Percentiles rank a stretch among this genome's conserved stretches.
Evolutionary conservation across 1,284 basidiomycete genomes (phyloP).

Genomic region (Coniophora puteana): DNA sequence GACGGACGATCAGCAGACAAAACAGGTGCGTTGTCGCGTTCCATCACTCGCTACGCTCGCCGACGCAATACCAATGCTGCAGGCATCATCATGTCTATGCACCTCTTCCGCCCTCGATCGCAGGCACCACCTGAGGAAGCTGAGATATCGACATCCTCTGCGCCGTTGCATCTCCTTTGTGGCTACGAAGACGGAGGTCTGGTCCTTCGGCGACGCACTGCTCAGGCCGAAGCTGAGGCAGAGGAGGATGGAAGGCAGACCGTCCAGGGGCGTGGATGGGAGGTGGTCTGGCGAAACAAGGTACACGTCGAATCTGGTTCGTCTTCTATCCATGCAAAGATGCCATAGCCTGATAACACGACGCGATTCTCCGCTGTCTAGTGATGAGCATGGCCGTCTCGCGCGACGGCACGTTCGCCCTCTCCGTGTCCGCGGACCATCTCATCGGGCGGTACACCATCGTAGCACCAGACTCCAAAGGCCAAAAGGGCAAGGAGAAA

Average conservation of each 20-base stretch:
- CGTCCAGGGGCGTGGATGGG: slow-evolving; percentile 73
- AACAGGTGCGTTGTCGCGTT: slow-evolving; percentile 18
- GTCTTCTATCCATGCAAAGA: slow-evolving; percentile 17
- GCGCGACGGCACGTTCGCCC: slow-evolving; percentile 51
- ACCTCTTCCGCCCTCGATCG: slow-evolving; percentile 46
- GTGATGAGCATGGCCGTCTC: slow-evolving; percentile 86
- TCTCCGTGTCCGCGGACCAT: slow-evolving; percentile 85
- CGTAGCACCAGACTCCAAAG: too few relatives aligned
- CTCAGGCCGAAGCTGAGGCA: slow-evolving; percentile 29
- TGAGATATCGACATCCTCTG: slow-evolving; percentile 30
- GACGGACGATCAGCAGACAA: slow-evolving; percentile 40
- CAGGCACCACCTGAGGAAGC: too few relatives aligned
- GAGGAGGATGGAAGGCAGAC: too few relatives aligned
- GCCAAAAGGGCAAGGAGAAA: too few relatives aligned
- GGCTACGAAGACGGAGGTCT: slow-evolving; percentile 84
- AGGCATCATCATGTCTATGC: slow-evolving; percentile 87
- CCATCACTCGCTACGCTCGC: background rate
- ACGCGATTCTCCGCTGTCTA: slow-evolving; percentile 23
- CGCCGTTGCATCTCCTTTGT: slow-evolving; percentile 52
- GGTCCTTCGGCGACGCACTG: slow-evolving; percentile 50
- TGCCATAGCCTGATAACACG: background rate
- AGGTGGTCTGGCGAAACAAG: slow-evolving; percentile 62
- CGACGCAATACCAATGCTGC: slow-evolving; percentile 2
- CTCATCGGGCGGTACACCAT: slow-evolving; percentile 69
- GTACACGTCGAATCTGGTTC: slow-evolving; percentile 77